These are phyloP conservation scores for Bathelium albidoporum DNA, from an alignment of 495 filamentous ascomycete species.

Conservation along the genomic window DNA sequence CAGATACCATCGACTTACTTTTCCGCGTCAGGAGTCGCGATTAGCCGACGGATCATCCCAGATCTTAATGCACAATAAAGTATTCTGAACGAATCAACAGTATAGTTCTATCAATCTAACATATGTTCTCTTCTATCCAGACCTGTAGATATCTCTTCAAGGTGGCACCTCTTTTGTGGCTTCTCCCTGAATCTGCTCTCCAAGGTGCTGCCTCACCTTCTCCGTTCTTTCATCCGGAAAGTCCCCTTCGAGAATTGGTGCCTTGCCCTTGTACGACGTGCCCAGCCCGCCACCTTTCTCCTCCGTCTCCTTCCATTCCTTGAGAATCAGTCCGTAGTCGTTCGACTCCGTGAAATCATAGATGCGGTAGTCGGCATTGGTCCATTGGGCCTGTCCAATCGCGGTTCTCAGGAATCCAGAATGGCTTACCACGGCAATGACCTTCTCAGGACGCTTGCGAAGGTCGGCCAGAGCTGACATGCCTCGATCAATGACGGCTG, in stretches of 20 bases:
- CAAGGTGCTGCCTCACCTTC: conserved; percentile 13
- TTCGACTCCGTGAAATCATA: conserved; percentile 43
- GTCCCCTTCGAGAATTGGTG: conserved; percentile 10
- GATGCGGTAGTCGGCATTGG: conserved; percentile 52
- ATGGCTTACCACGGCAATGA: conserved; percentile 50
- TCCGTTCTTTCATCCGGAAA: conserved; percentile 15
- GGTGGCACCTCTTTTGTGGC: conserved; percentile 2
- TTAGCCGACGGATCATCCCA: too few species aligned
- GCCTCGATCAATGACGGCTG: conserved; percentile 40
- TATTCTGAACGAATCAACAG: too few species aligned
- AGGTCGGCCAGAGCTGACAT: conserved; percentile 39
- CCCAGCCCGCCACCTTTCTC: conserved; percentile 28
- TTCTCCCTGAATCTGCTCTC: neutral
- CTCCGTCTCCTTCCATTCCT: conserved; percentile 24
- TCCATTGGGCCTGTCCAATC: conserved; percentile 29
- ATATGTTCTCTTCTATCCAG: too few species aligned
- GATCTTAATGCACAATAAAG: too few species aligned
- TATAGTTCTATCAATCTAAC: too few species aligned
- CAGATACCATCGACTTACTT: too few species aligned
- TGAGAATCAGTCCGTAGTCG: conserved; percentile 18
- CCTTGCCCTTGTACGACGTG: conserved; percentile 19
- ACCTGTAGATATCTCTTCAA: neutral
- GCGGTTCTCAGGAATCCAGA: conserved; percentile 44
- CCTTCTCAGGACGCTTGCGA: conserved; percentile 45
- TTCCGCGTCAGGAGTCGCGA: too few species aligned